phyloP scores from a whole-genome alignment of 257 asterid genomes.

The Plantago ovata region DNA sequence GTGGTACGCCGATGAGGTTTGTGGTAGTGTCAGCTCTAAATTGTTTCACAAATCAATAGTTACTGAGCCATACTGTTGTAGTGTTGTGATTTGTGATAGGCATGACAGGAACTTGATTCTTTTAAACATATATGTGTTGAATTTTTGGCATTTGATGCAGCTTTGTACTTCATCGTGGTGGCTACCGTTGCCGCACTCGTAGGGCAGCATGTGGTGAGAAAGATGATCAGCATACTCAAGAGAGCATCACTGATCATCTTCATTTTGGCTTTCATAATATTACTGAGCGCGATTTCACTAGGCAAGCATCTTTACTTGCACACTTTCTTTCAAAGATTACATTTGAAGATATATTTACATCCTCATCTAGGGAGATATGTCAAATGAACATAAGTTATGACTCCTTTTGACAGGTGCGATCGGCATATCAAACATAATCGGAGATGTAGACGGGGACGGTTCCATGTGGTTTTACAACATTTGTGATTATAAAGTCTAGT shows the following conservation, averaged over 20 bases:
- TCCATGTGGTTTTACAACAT: constrained; percentile 55
- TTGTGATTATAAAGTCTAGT: constrained; percentile 37
- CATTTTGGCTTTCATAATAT: constrained; percentile 54
- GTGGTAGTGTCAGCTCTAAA: too few relatives aligned
- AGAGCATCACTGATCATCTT: constrained; percentile 70
- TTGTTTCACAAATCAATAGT: too few relatives aligned
- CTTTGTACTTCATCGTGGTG: constrained; percentile 46
- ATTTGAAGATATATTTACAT: neutral
- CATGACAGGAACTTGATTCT: neutral
- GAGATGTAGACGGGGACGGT: constrained; percentile 29
- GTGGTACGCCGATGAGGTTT: too few relatives aligned
- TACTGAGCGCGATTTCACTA: constrained; percentile 54
- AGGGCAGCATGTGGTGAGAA: constrained; percentile 56
- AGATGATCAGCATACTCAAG: constrained; percentile 48
- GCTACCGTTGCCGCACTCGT: constrained; percentile 51
- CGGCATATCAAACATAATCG: constrained; percentile 48
- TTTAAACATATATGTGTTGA: neutral
- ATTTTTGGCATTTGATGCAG: constrained; percentile 26
- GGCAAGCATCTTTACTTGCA: constrained; percentile 27
- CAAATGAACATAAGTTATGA: too few relatives aligned
- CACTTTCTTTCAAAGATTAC: neutral
- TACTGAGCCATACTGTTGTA: too few relatives aligned
- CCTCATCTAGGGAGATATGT: too few relatives aligned
- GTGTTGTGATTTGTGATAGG: too few relatives aligned
- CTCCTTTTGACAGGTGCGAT: constrained; percentile 45